Conservation (phyloP, 495 filamentous ascomycete species). For the Neurospora sp. region DNA sequence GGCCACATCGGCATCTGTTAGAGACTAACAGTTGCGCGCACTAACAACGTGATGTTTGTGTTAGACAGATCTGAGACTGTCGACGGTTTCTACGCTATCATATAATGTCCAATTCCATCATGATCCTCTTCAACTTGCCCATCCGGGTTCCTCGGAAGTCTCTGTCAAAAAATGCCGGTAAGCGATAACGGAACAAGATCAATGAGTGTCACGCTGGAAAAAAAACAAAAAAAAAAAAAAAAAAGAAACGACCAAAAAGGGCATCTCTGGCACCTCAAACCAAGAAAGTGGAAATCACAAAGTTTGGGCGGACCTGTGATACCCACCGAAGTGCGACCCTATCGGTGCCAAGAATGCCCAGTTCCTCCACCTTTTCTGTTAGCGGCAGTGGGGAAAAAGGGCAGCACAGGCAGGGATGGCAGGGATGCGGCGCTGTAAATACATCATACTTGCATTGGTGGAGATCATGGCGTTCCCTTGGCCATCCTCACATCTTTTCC, state of each 20-base stretch:
- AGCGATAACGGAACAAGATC: not conserved
- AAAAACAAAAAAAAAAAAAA: too few relatives aligned
- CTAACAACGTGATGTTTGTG: not conserved
- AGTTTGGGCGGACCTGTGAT: not conserved
- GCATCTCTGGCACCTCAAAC: not conserved
- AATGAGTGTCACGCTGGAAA: not conserved
- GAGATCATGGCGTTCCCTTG: constrained; percentile 6
- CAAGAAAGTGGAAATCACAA: not conserved
- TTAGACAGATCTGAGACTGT: not conserved
- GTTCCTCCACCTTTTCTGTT: not conserved
- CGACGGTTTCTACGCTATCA: not conserved
- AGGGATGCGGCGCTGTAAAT: constrained; percentile 14
- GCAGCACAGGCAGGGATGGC: not conserved
- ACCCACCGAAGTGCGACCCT: not conserved
- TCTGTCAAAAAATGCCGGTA: not conserved
- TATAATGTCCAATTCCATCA: not conserved
- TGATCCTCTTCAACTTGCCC: not conserved
- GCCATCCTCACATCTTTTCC: not conserved
- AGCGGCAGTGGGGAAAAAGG: not conserved
- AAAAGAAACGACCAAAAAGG: not conserved
- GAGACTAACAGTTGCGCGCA: not conserved
- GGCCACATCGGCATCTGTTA: not conserved
- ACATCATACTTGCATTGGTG: constrained; percentile 14
- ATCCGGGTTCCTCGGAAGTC: not conserved
- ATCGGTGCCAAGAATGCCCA: not conserved